Evolutionary conservation across 2,329 filamentous ascomycete genomes (phyloP).

Genomic region (Aspergillus unguis): DNA sequence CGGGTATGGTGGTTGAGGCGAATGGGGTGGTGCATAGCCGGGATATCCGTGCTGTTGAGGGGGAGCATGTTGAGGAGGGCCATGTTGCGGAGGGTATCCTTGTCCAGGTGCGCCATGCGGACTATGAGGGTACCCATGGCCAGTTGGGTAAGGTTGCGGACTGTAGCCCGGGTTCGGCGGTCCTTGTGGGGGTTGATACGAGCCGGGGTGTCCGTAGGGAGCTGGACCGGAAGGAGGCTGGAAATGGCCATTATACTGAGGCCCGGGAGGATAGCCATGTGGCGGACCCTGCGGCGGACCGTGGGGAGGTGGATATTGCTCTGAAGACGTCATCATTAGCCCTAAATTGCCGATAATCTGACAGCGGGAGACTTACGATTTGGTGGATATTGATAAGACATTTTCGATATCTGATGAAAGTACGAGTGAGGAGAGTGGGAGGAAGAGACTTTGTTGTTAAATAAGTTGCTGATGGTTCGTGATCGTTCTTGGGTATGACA

Average conservation of each 20-base stretch:
- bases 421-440: background rate
- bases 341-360: background rate
- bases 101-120: background rate
- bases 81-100: background rate
- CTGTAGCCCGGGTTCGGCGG: background rate
- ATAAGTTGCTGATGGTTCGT: background rate
- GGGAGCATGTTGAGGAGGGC: background rate
- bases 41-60: conserved; percentile 1
- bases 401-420: background rate
- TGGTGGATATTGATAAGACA: conserved; percentile 4
- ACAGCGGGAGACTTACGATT: background rate
- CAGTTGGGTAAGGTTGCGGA: background rate
- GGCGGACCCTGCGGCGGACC: background rate
- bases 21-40: conserved; percentile 5
- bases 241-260: background rate
- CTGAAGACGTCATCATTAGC: background rate
- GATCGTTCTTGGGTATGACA: background rate
- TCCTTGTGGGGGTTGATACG: conserved; percentile 1
- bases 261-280: background rate
- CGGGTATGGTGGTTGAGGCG: conserved; percentile 5
- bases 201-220: background rate
- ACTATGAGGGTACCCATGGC: background rate
- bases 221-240: background rate
- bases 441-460: background rate
- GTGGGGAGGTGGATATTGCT: background rate